Percentiles rank a stretch among this genome's conserved stretches.
These are phyloP conservation scores for Flaveria robusta DNA, from an alignment of 129 eudicot genomes.

Conservation along the genomic window DNA sequence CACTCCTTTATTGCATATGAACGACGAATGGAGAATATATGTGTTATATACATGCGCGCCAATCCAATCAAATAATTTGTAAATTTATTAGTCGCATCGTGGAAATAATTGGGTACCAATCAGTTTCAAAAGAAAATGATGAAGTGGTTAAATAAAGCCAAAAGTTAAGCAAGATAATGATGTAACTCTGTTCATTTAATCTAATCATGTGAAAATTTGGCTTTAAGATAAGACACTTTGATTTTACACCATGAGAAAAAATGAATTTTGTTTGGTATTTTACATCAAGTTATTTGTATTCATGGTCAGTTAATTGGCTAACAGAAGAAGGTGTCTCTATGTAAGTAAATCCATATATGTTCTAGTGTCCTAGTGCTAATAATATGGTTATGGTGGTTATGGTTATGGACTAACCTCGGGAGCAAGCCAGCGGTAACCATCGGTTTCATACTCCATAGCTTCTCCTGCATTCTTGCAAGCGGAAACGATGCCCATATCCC, in stretches of 20 bases:
- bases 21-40: not conserved
- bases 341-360: not conserved
- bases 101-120: not conserved
- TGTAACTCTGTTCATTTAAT: constrained; percentile 38
- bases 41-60: not conserved
- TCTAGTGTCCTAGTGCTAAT: not conserved
- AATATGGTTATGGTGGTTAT: not conserved
- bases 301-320: not conserved
- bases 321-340: not conserved
- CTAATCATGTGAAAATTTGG: constrained; percentile 34
- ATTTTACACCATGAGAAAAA: not conserved
- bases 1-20: not conserved
- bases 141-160: constrained; percentile 36
- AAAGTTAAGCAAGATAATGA: constrained; percentile 41
- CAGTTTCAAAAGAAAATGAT: constrained; percentile 21
- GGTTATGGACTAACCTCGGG: constrained; percentile 75
- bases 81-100: not conserved
- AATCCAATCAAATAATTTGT: not conserved
- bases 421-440: constrained; percentile 98
- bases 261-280: not conserved
- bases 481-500: constrained; percentile 93
- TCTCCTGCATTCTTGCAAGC: constrained; percentile 85
- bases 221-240: not conserved
- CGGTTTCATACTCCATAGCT: constrained; percentile 96
- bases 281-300: no score